Evolutionary conservation across 2,329 filamentous ascomycete genomes (phyloP).

Genomic region (Septoria petroselini): DNA sequence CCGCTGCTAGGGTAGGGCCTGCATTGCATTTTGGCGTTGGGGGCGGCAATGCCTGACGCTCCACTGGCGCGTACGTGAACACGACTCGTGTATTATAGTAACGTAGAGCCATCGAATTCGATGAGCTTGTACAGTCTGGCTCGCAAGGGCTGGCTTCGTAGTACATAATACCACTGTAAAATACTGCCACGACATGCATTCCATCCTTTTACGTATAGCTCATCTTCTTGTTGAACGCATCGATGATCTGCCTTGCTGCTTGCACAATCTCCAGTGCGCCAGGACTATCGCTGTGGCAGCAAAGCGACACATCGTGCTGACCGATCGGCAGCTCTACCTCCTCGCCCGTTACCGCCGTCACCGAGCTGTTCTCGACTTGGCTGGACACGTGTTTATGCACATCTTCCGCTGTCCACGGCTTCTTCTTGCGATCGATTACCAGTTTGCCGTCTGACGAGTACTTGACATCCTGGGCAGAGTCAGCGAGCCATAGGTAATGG

Average conservation of each 20-base stretch:
- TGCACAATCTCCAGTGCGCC: conserved; percentile 46
- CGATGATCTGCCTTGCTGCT: conserved; percentile 43
- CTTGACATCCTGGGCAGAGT: conserved; percentile 47
- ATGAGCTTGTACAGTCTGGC: not conserved
- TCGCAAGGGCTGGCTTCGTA: not conserved
- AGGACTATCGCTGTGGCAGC: conserved; percentile 47
- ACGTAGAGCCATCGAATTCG: not conserved
- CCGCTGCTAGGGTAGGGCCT: not conserved
- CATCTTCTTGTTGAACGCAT: conserved; percentile 41
- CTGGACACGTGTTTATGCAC: conserved; percentile 42
- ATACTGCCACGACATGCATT: not conserved
- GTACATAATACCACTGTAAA: not conserved
- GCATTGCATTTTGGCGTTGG: not conserved
- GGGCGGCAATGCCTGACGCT: not conserved
- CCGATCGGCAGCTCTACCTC: conserved; percentile 43
- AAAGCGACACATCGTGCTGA: conserved; percentile 44
- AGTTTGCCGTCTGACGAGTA: conserved; percentile 51
- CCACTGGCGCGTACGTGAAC: not conserved
- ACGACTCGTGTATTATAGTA: conserved; percentile 1
- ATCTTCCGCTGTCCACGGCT: conserved; percentile 47
- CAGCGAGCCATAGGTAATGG: not conserved
- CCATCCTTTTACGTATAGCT: conserved; percentile 20
- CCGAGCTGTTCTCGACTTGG: conserved; percentile 43
- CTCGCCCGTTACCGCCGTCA: conserved; percentile 44
- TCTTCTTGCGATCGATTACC: conserved; percentile 59